Evolutionary conservation across 2,329 filamentous ascomycete species (phyloP).

Genomic region (Aspergillus phoenicis): DNA sequence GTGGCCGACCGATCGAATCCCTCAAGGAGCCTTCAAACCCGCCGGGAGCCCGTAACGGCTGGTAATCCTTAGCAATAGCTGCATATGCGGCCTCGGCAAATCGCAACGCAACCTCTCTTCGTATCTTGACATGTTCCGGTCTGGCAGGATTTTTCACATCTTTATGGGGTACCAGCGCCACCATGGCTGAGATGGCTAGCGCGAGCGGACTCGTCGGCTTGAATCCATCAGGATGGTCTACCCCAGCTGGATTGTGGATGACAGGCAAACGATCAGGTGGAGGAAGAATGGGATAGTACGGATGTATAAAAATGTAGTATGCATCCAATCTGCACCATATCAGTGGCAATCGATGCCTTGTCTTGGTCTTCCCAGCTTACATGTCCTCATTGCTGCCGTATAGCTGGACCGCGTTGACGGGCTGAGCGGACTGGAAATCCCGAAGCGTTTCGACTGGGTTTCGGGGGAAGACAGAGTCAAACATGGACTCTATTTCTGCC

Average conservation of each 20-base stretch:
- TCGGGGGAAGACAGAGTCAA: constrained; percentile 40
- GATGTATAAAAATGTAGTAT: constrained; percentile 37
- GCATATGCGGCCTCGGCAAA: constrained; percentile 29
- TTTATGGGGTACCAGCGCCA: constrained; percentile 30
- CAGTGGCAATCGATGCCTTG: neutral
- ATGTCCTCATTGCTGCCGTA: constrained; percentile 48
- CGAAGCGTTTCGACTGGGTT: neutral
- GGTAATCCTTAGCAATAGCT: constrained; percentile 30
- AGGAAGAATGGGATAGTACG: constrained; percentile 34
- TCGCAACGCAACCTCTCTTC: constrained; percentile 27
- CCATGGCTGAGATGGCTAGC: constrained; percentile 32
- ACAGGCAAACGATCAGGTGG: constrained; percentile 22
- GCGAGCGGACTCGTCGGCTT: constrained; percentile 29
- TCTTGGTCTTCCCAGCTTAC: constrained; percentile 32
- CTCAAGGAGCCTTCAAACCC: constrained; percentile 14
- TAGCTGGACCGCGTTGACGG: constrained; percentile 39
- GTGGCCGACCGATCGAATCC: constrained; percentile 11
- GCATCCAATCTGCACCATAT: constrained; percentile 28
- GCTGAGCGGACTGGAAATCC: neutral
- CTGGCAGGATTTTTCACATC: constrained; percentile 23
- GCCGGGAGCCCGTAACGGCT: constrained; percentile 20
- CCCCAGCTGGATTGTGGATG: constrained; percentile 18
- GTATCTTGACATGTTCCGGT: constrained; percentile 23
- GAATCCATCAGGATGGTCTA: constrained; percentile 10
- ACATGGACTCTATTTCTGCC: constrained; percentile 54